A percentile compares a stretch with the other conserved stretches of the same genome.
phyloP scores from a whole-genome alignment of 192 early-diverging fungal species.

The Gaertneriomyces semiglobifer region DNA sequence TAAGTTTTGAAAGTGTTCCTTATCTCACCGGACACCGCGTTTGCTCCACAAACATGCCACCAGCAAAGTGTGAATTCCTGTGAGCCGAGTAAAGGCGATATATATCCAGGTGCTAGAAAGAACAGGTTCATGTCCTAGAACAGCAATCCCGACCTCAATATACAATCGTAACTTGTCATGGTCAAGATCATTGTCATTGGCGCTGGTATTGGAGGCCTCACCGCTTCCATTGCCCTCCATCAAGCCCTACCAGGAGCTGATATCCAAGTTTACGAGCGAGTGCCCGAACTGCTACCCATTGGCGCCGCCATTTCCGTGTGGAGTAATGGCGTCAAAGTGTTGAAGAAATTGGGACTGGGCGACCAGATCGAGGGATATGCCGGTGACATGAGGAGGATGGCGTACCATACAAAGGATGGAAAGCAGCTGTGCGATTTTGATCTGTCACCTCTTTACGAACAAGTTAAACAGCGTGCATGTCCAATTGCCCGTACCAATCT shows the following conservation, averaged over 20 bases:
- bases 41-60: no score
- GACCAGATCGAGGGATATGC: constrained; percentile 18
- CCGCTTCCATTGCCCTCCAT: constrained; percentile 17
- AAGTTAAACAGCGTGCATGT: constrained; percentile 17
- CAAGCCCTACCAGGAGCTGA: constrained; percentile 14
- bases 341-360: constrained; percentile 19
- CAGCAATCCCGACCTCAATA: no score
- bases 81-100: no score
- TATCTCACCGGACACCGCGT: no score
- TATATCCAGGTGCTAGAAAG: no score
- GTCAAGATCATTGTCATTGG: constrained; percentile 20
- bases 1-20: no score
- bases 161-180: no score
- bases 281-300: constrained; percentile 10
- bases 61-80: no score
- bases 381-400: constrained; percentile 25
- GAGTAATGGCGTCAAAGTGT: constrained; percentile 24
- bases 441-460: constrained; percentile 17
- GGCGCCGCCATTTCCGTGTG: constrained; percentile 26
- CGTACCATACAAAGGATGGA: constrained; percentile 7
- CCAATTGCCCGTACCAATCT: constrained; percentile 14
- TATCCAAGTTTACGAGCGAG: constrained; percentile 22
- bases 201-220: constrained; percentile 23
- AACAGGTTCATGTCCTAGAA: no score
- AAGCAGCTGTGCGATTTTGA: constrained; percentile 15